Evolutionary conservation across 495 filamentous ascomycete genomes (phyloP).

Genomic region (Neurospora hispaniola): DNA sequence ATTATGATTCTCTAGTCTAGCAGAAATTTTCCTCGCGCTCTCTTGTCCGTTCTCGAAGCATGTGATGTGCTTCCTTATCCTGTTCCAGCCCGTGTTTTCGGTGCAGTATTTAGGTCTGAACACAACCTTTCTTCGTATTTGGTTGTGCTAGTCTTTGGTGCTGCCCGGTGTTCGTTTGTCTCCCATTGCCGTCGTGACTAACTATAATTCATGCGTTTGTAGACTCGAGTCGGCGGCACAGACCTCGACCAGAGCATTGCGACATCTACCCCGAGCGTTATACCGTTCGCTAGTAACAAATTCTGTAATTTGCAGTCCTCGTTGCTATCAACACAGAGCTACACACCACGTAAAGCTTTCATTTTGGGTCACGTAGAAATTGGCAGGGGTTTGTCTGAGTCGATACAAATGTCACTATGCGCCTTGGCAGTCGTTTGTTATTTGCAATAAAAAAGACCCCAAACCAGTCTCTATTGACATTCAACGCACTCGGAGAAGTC

Average conservation of each 20-base stretch:
- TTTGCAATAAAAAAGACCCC: background rate
- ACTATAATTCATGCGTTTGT: background rate
- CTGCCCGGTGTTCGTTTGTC: background rate
- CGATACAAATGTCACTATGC: background rate
- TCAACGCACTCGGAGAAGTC: background rate
- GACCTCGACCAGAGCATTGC: too few relatives aligned
- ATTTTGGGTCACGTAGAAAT: background rate
- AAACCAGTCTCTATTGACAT: background rate
- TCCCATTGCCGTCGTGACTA: background rate
- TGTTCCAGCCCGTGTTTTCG: background rate
- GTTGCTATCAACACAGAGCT: background rate
- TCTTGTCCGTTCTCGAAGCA: background rate
- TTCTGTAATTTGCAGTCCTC: background rate
- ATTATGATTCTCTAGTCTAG: background rate
- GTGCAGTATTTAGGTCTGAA: background rate
- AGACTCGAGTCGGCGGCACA: background rate
- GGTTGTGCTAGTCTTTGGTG: too few relatives aligned
- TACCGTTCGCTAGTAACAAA: background rate
- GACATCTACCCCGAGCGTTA: background rate
- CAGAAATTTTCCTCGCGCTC: background rate
- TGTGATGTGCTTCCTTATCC: background rate
- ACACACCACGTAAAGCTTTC: background rate
- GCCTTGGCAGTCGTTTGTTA: background rate
- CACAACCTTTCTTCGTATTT: background rate
- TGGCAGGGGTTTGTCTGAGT: background rate